Evolutionary conservation across 495 filamentous ascomycete genomes (phyloP).

Genomic region (Terfezia boudieri): DNA sequence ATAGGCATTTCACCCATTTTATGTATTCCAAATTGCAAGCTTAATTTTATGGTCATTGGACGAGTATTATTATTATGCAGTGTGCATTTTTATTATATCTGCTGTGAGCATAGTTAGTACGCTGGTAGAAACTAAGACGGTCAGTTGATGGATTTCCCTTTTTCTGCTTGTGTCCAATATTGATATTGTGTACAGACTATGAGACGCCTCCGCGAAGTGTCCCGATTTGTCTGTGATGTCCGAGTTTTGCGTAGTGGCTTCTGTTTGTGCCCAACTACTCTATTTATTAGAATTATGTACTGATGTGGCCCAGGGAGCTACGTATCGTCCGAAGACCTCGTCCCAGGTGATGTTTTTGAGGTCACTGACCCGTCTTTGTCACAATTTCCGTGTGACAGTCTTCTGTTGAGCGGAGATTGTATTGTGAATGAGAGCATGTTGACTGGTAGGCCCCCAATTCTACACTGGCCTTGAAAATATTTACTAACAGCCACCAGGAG

Average conservation of each 20-base stretch:
- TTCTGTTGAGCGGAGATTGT: constrained; percentile 81
- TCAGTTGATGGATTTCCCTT: constrained; percentile 16
- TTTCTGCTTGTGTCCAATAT: constrained; percentile 1
- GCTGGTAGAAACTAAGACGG: constrained; percentile 69
- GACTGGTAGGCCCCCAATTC: constrained; percentile 34
- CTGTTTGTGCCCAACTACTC: constrained; percentile 34
- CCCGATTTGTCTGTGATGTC: constrained; percentile 82
- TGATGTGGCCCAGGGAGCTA: constrained; percentile 41
- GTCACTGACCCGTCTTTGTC: constrained; percentile 84
- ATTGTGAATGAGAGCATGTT: constrained; percentile 99
- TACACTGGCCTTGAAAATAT: not conserved
- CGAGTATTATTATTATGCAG: constrained; percentile 91
- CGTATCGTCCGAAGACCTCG: constrained; percentile 65
- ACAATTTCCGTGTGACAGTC: constrained; percentile 85
- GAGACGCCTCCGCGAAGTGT: constrained; percentile 75
- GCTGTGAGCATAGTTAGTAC: constrained; percentile 75
- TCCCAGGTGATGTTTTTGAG: constrained; percentile 94
- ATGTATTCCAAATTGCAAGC: constrained; percentile 93
- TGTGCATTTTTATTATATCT: constrained; percentile 89
- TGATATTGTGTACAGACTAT: constrained; percentile 40
- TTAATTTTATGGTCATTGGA: constrained; percentile 86
- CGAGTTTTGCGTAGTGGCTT: constrained; percentile 85
- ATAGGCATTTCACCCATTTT: constrained; percentile 89
- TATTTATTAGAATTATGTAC: constrained; percentile 9
- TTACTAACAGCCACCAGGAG: constrained; percentile 31